phyloP scores from a whole-genome alignment of 2,329 filamentous ascomycete species.

The Paecilomyces niveus region DNA sequence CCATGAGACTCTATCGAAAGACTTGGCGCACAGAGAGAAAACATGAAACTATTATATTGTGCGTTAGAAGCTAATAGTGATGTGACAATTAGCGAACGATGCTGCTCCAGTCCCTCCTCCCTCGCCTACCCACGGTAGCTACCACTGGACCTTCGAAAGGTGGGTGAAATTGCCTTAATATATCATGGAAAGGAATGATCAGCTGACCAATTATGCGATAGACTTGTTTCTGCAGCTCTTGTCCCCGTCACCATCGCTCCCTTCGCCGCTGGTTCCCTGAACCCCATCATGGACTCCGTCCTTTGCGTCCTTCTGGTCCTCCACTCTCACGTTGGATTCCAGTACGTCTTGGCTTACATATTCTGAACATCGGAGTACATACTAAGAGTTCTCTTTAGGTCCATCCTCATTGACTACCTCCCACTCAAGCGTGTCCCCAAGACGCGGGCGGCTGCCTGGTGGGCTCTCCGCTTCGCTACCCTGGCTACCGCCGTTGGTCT shows the following conservation, averaged over 20 bases:
- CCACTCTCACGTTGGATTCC: slow-evolving; percentile 94
- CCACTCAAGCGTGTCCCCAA: slow-evolving; percentile 64
- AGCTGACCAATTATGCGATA: slow-evolving; percentile 24
- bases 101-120: slow-evolving; percentile 66
- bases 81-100: slow-evolving; percentile 64
- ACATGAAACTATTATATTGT: background rate
- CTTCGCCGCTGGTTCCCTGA: slow-evolving; percentile 85
- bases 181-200: background rate
- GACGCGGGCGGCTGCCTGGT: slow-evolving; percentile 60
- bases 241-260: slow-evolving; percentile 83
- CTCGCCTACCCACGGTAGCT: slow-evolving; percentile 78
- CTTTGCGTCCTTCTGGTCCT: slow-evolving; percentile 77
- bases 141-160: slow-evolving; percentile 97
- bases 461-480: slow-evolving; percentile 72
- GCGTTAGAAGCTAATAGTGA: background rate
- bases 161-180: slow-evolving; percentile 20
- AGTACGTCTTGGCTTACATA: slow-evolving; percentile 45
- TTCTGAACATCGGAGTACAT: background rate
- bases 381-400: slow-evolving; percentile 30
- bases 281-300: slow-evolving; percentile 79
- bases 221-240: slow-evolving; percentile 69
- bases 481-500: slow-evolving; percentile 76
- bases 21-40: background rate
- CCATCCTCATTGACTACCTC: slow-evolving; percentile 85
- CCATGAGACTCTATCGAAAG: background rate